Evolutionary conservation across 805 yeast genomes (phyloP), one percentile per base, ranked within the genome.

Genomic region (Teunomyces aglyptinius): DNA sequence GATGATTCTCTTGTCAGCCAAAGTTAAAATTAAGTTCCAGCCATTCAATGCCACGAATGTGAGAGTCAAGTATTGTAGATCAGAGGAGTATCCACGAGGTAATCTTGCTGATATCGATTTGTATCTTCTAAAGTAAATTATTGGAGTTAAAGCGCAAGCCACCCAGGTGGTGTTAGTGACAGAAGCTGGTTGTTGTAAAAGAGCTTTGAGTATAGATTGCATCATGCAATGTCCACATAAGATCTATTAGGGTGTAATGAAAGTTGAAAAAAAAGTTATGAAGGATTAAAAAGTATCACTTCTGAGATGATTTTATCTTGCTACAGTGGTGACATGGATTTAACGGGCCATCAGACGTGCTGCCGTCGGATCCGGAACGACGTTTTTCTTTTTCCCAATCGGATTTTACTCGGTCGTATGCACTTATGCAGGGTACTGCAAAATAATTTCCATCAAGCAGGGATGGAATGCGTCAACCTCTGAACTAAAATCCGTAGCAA

Each of bases 11-110:
- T 36, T 26, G 26, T 31, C 27, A 6, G 28, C 32, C 22, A 35
- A 15, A 5, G 43, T 31, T 13, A 47, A 24, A 6, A 40, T 31
- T 10, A 44, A n/a, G 33, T 42, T 33, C 50, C 48, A 45, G 15
- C 24, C 19, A 29, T 35, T 41, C 41, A 40, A 18, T 13, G 39
- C 41, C 10, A 45, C 20, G 13, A 47, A 33, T 5, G 31, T 13
- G 5, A 18, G 41, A 6, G 28, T 20, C 35, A 43, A 13, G 20
- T 27, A 40, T 12, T 39, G 41, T 31, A 47, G 15, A 31, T 47
- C 49, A 10, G 38, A 26, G 3, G 53, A 46, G 29, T 36, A 44
- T 28, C 47, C 49, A 13, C 46, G 41, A 12, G 48, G 52, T 20
- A 49, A 16, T 11, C 12, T 36, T 3, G 35, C 26, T 15, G 46